These are phyloP conservation scores for Diplodia corticola DNA, from an alignment of 2,329 filamentous ascomycete genomes.

Conservation along the genomic window DNA sequence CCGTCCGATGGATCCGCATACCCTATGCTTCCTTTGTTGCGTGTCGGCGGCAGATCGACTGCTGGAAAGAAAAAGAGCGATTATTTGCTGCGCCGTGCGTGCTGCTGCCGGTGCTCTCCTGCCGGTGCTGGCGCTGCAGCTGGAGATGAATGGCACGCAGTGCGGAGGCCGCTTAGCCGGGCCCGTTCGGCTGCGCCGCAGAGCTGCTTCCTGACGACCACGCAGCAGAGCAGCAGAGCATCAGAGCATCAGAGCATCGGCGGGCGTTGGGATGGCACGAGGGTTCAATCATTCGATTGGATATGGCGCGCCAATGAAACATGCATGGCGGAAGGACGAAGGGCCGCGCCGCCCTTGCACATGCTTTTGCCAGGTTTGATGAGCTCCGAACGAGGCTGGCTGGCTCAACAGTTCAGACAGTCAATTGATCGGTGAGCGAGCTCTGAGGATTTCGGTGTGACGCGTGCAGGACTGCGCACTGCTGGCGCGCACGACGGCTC, in stretches of 20 bases:
- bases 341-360: conserved; percentile 12
- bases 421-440: background rate
- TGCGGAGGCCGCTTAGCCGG: background rate
- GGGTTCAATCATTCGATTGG: background rate
- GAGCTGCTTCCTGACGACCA: background rate
- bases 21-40: background rate
- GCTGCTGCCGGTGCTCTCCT: background rate
- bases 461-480: background rate
- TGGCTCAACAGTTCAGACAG: conserved; percentile 2
- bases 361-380: conserved; percentile 17
- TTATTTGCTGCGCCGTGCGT: conserved; percentile 1
- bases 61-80: background rate
- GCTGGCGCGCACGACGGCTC: background rate
- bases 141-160: background rate
- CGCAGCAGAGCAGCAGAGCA: background rate
- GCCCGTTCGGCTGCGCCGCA: background rate
- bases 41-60: background rate
- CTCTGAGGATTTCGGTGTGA: conserved; percentile 13
- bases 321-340: conserved; percentile 7
- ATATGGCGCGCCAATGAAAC: conserved; percentile 8
- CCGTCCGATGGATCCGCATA: conserved; percentile 2
- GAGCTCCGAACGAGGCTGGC: conserved; percentile 2
- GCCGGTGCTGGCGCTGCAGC: background rate
- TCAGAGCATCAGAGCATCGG: too few relatives aligned
- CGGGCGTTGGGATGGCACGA: background rate